Base-by-base conservation (phyloP, 1,284 basidiomycete genomes). In the Pyrrhoderma noxium region DNA sequence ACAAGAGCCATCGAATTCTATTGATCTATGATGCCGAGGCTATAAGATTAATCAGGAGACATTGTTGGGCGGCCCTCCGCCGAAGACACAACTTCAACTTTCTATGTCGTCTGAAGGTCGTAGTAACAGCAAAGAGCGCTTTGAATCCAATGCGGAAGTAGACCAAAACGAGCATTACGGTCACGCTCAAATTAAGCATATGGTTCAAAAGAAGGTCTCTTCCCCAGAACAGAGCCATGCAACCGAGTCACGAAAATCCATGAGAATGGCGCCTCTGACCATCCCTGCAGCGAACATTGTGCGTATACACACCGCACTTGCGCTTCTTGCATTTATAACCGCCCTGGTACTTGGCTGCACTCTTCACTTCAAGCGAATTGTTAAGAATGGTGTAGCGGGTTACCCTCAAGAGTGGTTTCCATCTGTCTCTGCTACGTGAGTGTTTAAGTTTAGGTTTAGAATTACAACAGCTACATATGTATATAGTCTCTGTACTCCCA, bases 401-500 rank as follows among this genome's bases (percentile, higher is more conserved):
- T 95, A 87, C 64, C 93, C 93, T 0, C 69, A 93, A 37, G 93
- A 95, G 64, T 95, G 88, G 88, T 93, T 90, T 62, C 93, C 92
- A 4, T 92, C 89, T 2, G 93, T 96, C 2, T 94, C 91, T 23
- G 90, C 93, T 8, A 91, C 91, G 86, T 90, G 64, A 62, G 85
- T 74, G n/a, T 8, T 25, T n/a, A 19, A 16, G 14, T 16, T 45
- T 45, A 13, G 47, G 8, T 23, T 35, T 8, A 7, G 14, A 57
- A 25, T 18, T 44, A 14, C 14, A 21, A 39, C n/a, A 41, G 18
- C n/a, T n/a, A n/a, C n/a, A n/a, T n/a, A n/a, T n/a, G n/a, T n/a
- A n/a, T n/a, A n/a, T 31, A 31, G 27, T 11, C 11, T 11, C 11
- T 31, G 27, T 31, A 31, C 11, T 31, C 11, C 27, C 27, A 11